A percentile compares a stretch with the other conserved stretches of the same genome.
phyloP scores from a whole-genome alignment of 306 rosid species.

The Biancaea sappan region DNA sequence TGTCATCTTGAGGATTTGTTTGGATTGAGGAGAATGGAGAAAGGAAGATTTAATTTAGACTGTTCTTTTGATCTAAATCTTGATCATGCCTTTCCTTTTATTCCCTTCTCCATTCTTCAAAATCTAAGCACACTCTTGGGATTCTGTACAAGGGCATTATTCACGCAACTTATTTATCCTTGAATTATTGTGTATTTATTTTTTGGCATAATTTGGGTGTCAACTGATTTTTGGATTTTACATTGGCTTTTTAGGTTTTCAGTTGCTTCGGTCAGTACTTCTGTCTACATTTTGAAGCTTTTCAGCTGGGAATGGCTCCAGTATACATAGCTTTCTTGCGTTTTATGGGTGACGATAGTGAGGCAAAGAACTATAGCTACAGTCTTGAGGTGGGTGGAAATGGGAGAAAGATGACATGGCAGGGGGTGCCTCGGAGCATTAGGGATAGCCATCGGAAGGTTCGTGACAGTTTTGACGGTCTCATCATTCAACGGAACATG shows the following conservation, averaged over 20 bases:
- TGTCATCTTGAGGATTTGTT: neutral
- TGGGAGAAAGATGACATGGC: constrained; percentile 88
- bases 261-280: constrained; percentile 86
- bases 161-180: neutral
- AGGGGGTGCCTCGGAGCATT: constrained; percentile 85
- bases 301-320: constrained; percentile 84
- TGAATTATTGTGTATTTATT: neutral
- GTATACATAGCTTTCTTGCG: constrained; percentile 86
- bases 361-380: constrained; percentile 83
- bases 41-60: no score
- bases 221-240: constrained; percentile 26
- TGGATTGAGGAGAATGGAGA: no score
- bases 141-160: neutral
- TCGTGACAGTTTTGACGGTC: constrained; percentile 85
- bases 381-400: constrained; percentile 90
- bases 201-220: neutral
- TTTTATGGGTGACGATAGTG: constrained; percentile 86
- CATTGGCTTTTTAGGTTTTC: constrained; percentile 61
- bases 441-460: constrained; percentile 83
- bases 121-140: no score
- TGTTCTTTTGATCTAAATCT: no score
- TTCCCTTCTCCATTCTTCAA: no score
- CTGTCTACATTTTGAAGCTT: constrained; percentile 88
- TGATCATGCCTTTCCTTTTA: no score
- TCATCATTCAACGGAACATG: constrained; percentile 87